Evolutionary conservation across 2,329 filamentous ascomycete species (phyloP).

Genomic region (Uncinocarpus reesii): DNA sequence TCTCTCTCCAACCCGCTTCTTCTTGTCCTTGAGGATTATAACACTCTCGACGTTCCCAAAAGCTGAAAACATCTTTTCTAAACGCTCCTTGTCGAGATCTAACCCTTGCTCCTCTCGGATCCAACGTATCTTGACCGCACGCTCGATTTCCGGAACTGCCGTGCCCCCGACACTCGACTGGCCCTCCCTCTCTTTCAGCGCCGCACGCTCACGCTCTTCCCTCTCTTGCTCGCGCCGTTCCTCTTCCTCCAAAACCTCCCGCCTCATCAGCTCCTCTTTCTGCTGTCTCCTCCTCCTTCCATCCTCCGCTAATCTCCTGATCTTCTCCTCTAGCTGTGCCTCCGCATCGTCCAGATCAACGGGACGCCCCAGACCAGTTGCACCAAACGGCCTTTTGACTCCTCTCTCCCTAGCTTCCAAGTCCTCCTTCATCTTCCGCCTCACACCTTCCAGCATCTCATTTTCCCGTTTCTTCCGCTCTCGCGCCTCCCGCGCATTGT

Average conservation of each 20-base stretch:
- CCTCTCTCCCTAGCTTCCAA: conserved; percentile 66
- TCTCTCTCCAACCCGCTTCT: conserved; percentile 40
- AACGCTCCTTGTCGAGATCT: conserved; percentile 39
- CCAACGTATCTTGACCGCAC: conserved; percentile 50
- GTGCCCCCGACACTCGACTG: conserved; percentile 30
- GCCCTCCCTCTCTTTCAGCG: conserved; percentile 28
- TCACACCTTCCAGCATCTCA: conserved; percentile 61
- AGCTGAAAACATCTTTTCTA: conserved; percentile 40
- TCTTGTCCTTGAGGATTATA: conserved; percentile 48
- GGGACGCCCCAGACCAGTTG: conserved; percentile 25
- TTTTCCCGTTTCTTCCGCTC: conserved; percentile 60
- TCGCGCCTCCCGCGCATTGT: conserved; percentile 61
- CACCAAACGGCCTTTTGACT: conserved; percentile 47
- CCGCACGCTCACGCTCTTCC: conserved; percentile 37
- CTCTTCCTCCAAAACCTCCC: conserved; percentile 35
- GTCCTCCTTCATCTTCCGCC: conserved; percentile 73
- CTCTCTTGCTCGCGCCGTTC: conserved; percentile 25
- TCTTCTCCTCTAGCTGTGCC: conserved; percentile 41
- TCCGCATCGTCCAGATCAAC: conserved; percentile 36
- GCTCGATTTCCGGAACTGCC: conserved; percentile 45
- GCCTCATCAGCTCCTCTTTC: conserved; percentile 39
- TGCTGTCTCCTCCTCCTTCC: conserved; percentile 43
- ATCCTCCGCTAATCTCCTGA: conserved; percentile 44
- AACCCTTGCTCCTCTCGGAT: conserved; percentile 38
- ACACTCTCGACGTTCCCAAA: conserved; percentile 50